These are phyloP conservation scores for Andrographis paniculata DNA, from an alignment of 305 asterid genomes.

Conservation along the genomic window DNA sequence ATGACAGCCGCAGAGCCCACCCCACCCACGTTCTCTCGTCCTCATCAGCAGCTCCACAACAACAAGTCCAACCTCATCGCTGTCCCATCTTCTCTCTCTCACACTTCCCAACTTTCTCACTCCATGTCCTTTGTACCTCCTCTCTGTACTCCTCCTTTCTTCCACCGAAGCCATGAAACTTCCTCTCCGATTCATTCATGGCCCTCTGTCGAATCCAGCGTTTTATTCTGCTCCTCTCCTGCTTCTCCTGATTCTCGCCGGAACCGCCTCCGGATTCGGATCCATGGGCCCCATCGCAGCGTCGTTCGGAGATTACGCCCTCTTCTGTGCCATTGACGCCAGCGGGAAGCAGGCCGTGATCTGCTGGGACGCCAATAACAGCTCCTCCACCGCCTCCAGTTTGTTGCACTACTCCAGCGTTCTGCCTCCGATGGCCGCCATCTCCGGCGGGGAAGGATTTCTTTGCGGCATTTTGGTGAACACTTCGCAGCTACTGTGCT, in stretches of 20 bases:
- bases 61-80: conserved; percentile 16
- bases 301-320: conserved; percentile 51
- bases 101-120: conserved; percentile 18
- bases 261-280: conserved; percentile 60
- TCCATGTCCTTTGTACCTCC: conserved; percentile 34
- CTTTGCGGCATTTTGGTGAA: conserved; percentile 73
- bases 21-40: conserved; percentile 52
- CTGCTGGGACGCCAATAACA: conserved; percentile 64
- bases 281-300: conserved; percentile 89
- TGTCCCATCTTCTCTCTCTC: conserved; percentile 15
- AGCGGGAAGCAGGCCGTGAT: conserved; percentile 85
- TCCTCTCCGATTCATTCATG: conserved; percentile 3
- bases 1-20: conserved; percentile 32
- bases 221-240: conserved; percentile 14
- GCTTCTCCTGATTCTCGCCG: conserved; percentile 22
- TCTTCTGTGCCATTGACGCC: conserved; percentile 91
- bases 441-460: conserved; percentile 76
- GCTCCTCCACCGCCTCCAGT: conserved; percentile 22
- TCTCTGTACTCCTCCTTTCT: conserved; percentile 12
- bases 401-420: conserved; percentile 29
- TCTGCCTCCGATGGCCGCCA: conserved; percentile 64
- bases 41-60: conserved; percentile 22
- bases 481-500: conserved; percentile 68
- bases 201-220: conserved; percentile 7
- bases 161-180: conserved; percentile 21